phyloP scores from a whole-genome alignment of 108 stramenopile species.

The Parmales sp. region DNA sequence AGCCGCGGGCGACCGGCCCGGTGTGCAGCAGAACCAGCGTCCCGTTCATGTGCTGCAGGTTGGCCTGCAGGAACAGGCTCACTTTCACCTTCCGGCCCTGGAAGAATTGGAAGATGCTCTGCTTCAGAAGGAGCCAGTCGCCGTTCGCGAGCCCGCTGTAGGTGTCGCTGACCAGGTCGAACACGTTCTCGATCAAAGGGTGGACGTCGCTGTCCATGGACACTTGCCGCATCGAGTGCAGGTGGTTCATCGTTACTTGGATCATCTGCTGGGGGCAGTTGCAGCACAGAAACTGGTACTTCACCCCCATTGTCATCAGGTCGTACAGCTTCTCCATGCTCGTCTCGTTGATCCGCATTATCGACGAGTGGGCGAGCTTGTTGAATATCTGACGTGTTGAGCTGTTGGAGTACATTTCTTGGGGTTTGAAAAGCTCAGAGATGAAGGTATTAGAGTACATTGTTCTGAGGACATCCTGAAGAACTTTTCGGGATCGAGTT shows the following conservation, averaged over 20 bases:
- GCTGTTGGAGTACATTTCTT: conserved; percentile 27
- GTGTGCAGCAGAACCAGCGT: conserved; percentile 16
- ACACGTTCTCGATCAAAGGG: conserved; percentile 23
- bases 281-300: conserved; percentile 37
- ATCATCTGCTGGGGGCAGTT: conserved; percentile 30
- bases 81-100: conserved; percentile 33
- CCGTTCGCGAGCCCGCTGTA: conserved; percentile 20
- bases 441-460: conserved; percentile 38
- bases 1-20: conserved; percentile 16
- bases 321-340: conserved; percentile 54
- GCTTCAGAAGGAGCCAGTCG: conserved; percentile 25
- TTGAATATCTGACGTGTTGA: conserved; percentile 33
- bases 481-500: conserved; percentile 32
- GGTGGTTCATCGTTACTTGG: conserved; percentile 37
- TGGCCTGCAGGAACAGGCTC: conserved; percentile 33
- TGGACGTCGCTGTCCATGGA: conserved; percentile 17
- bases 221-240: conserved; percentile 20
- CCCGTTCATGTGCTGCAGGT: conserved; percentile 30
- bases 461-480: conserved; percentile 40
- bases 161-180: conserved; percentile 1
- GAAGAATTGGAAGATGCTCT: conserved; percentile 25
- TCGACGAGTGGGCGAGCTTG: conserved; percentile 46
- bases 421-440: conserved; percentile 49
- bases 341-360: conserved; percentile 48
- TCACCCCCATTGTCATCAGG: conserved; percentile 54